Base-by-base conservation (phyloP, 2,329 filamentous ascomycete genomes). In the Emydomyces testavorans region DNA sequence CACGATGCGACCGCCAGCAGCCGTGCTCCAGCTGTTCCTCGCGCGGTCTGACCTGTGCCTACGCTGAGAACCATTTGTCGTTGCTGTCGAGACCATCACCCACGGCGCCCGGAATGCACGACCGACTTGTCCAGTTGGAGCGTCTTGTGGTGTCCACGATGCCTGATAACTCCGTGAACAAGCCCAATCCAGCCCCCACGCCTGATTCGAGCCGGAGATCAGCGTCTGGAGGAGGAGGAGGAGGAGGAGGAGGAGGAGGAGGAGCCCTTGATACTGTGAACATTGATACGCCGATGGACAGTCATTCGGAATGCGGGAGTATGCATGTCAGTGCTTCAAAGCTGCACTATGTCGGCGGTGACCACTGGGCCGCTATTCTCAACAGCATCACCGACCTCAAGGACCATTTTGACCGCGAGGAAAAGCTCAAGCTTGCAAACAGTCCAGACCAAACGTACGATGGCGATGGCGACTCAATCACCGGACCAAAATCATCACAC, bases 1-100 rank as follows among this genome's bases (percentile, higher is more conserved):
- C 76, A 54, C 76, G 76, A 64, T 78, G 75, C 62, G 76, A 78
- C 58, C 72, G 75, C 53, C 68, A 67, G 36, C 69, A 72, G 36
- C 75, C 75, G 42, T 78, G 75, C 62, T 73, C 75, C 55, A 75
- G 73, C 51, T 78, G 75, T 58, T 69, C 69, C 16, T 72, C 72
- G 56, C 70, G 75, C 49, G 74, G 73, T 50, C 72, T 77, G 54
- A 69, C 70, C 50, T 78, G 75, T 62, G 70, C 66, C 52, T 77
- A 77, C 65, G 69, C 71, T 36, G 65, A 59, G 56, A 56, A 60
- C 51, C 60, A 60, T 52, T 43, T 18, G 15, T 28, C 26, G 6
- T 28, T 28, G 26, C 26, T 28, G 26, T 11, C 26, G 6, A 28
- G 11, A 28, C 11, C 11, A 11, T 11, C 26, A 11, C 26, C 6